Evolutionary conservation across 306 rosid genomes (phyloP).

Genomic region (Begonia peltatifolia): DNA sequence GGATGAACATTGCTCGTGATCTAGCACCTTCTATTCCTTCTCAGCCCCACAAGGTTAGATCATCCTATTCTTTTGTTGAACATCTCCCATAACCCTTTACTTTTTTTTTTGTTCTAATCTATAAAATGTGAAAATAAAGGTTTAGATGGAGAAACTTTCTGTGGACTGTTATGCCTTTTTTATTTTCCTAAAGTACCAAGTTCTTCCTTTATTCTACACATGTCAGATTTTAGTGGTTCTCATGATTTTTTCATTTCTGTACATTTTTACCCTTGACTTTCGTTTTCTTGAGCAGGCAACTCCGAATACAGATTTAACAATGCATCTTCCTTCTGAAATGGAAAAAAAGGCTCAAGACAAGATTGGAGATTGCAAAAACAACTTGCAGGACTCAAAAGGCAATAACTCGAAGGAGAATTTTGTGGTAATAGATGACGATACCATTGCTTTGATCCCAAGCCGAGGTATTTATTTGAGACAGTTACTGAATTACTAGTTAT

Average conservation of each 20-base stretch:
- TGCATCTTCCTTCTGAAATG: slow-evolving; percentile 15
- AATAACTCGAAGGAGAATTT: slow-evolving; percentile 11
- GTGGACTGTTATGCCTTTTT: too few species aligned
- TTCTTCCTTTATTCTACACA: too few species aligned
- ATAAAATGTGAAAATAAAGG: too few species aligned
- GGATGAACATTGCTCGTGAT: slow-evolving; percentile 3
- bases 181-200: too few species aligned
- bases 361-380: too few species aligned
- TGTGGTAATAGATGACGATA: slow-evolving; percentile 24
- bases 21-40: slow-evolving; percentile 28
- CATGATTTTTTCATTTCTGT: too few species aligned
- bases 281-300: slow-evolving; percentile 30
- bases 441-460: slow-evolving; percentile 19
- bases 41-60: slow-evolving; percentile 34
- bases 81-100: too few species aligned
- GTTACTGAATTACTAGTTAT: background rate
- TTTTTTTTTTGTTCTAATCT: too few species aligned
- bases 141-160: too few species aligned
- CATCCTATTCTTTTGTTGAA: too few species aligned
- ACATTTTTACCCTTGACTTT: too few species aligned
- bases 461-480: slow-evolving; percentile 35
- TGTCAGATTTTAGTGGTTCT: too few species aligned
- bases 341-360: slow-evolving; percentile 13
- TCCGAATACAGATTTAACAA: slow-evolving; percentile 24
- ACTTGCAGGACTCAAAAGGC: slow-evolving; percentile 11